phyloP scores from a whole-genome alignment of 2,329 filamentous ascomycete genomes.

The Pseudocercospora pini-densiflorae region DNA sequence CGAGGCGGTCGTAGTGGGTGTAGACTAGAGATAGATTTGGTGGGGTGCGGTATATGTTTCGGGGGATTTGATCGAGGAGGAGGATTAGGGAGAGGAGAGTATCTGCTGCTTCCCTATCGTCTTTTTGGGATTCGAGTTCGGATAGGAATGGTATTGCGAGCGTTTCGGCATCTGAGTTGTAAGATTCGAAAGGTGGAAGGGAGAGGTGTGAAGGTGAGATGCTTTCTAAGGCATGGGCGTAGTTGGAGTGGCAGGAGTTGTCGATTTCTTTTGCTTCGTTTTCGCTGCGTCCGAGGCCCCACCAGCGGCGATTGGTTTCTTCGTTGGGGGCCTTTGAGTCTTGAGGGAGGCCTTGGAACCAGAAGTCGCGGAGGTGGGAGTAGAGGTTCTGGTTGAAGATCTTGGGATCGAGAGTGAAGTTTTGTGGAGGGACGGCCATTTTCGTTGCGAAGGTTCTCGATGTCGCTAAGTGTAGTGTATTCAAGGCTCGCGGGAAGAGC shows the following conservation, averaged over 20 bases:
- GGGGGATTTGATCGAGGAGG: slow-evolving; percentile 66
- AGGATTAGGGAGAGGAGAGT: slow-evolving; percentile 57
- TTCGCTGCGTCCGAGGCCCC: slow-evolving; percentile 35
- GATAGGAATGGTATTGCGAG: slow-evolving; percentile 45
- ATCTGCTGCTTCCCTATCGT: slow-evolving; percentile 35
- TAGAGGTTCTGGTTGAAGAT: slow-evolving; percentile 49
- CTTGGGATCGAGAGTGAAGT: slow-evolving; percentile 41
- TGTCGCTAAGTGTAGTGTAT: neutral
- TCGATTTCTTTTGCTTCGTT: slow-evolving; percentile 46
- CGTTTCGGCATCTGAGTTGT: slow-evolving; percentile 30
- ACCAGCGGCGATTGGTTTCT: slow-evolving; percentile 44
- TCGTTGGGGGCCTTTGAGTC: slow-evolving; percentile 34
- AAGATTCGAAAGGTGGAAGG: slow-evolving; percentile 35
- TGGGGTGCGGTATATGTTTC: slow-evolving; percentile 62
- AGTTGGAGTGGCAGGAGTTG: slow-evolving; percentile 39
- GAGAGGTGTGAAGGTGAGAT: slow-evolving; percentile 42
- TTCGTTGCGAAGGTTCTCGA: neutral
- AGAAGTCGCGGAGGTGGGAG: slow-evolving; percentile 41
- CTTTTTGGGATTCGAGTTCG: slow-evolving; percentile 36
- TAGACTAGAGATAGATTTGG: slow-evolving; percentile 55
- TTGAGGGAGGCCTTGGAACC: slow-evolving; percentile 44
- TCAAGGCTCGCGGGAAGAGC: neutral
- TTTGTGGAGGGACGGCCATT: slow-evolving; percentile 7
- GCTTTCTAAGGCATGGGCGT: slow-evolving; percentile 42
- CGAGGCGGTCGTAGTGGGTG: slow-evolving; percentile 60